Evolutionary conservation across 495 filamentous ascomycete species (phyloP), one percentile per base, ranked within the genome.

Genomic region (Clohesyomyces aquaticus): DNA sequence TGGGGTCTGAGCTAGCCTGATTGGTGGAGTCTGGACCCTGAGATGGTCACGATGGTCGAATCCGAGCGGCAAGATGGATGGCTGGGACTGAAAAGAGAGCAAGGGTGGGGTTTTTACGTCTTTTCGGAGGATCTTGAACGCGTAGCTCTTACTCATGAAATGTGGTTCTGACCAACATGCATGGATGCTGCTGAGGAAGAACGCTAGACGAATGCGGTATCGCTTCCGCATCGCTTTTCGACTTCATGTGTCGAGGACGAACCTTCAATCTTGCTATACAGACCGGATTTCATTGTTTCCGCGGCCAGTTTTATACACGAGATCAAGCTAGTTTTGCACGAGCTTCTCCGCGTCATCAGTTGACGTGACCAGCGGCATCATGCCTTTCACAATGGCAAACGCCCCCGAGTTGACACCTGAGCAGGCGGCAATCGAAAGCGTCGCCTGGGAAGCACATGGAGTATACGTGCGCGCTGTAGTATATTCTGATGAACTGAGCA

Each of bases 1-100:
- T 47, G 59, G 59, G 42, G 32, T 8, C 35, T 21, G 19, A 29
- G 41, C 25, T 26, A 53, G 28, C 21, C 32, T 18, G 18, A 27
- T 46, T 52, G 32, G 35, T 19, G 14, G 3, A 42, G 21, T 42
- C 29, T 45, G 59, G 28, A 61, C 59, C 59, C 49, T 54, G 32
- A 22, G 27, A 46, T 61, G 35, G 32, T 57, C 54, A 46, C 54
- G 38, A 9, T 45, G 38, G 19, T 47, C 38, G 29, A 41, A 4
- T 38, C 10, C 11, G 47, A 19, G 47, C 14, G 25, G 14, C 25
- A 54, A 27, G 12, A 12, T 50, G 9, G 12, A 25, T 25, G 3
- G 10, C 18, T 21, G 8, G 46, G 1, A 4, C 25, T 25, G 10
- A 18, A 27, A 16, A 27, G 25, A 19, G 25, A 11, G 26, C 12